Conservation (phyloP, 23 red algal species). For the Porphyridium purpureum region DNA sequence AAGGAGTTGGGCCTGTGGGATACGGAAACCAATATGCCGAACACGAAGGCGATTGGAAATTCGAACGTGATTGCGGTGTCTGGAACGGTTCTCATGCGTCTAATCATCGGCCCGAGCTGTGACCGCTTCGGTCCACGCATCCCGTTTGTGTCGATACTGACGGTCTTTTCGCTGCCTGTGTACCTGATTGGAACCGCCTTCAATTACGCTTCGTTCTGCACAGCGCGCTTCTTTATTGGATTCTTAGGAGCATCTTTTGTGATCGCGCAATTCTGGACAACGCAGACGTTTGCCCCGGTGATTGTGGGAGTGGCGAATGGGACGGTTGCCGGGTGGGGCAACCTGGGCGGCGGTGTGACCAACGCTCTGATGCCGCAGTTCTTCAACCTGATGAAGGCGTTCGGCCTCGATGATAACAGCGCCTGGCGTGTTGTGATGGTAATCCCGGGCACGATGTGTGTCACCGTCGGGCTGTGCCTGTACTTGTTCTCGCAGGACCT, state of each 20-base stretch:
- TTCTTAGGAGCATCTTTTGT: constrained; percentile 84
- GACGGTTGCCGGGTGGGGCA: constrained; percentile 72
- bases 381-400: constrained; percentile 23
- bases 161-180: constrained; percentile 73
- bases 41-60: no score
- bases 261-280: constrained; percentile 79
- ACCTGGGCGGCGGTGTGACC: no score
- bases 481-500: no score
- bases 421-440: constrained; percentile 67
- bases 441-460: constrained; percentile 28
- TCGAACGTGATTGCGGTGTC: no score
- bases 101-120: no score
- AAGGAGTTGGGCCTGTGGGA: no score
- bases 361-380: no score
- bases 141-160: constrained; percentile 21
- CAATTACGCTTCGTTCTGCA: no score
- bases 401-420: constrained; percentile 20
- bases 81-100: no score
- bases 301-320: constrained; percentile 78
- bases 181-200: no score
- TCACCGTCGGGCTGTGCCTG: constrained; percentile 31
- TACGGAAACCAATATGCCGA: no score
- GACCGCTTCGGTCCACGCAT: constrained; percentile 78
- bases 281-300: constrained; percentile 49
- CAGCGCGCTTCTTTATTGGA: constrained; percentile 96